A percentile compares a stretch with the other conserved stretches of the same genome.
Evolutionary conservation across 352 stramenopile genomes (phyloP).

Genomic region (Globisporangium mamillatum): DNA sequence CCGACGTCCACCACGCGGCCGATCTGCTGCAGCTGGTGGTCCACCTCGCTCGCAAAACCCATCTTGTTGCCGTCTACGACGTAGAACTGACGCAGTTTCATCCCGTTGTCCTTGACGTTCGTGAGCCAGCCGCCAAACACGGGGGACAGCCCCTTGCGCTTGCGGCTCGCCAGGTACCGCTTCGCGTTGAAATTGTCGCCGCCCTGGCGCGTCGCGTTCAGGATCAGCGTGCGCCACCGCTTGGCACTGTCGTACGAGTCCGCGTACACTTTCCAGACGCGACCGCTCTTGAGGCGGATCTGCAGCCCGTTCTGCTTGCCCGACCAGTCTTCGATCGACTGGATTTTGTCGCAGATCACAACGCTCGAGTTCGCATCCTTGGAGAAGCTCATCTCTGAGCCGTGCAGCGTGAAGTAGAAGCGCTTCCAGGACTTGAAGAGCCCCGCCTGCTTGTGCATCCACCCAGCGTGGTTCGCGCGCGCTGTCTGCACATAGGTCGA

Average conservation of each 20-base stretch:
- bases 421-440: conserved; percentile 84
- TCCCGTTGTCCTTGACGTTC: conserved; percentile 32
- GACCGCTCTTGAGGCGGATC: conserved; percentile 63
- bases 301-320: conserved; percentile 66
- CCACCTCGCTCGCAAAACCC: conserved; percentile 75
- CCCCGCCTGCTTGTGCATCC: conserved; percentile 72
- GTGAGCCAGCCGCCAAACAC: conserved; percentile 85
- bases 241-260: conserved; percentile 80
- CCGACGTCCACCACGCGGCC: conserved; percentile 61
- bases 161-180: conserved; percentile 61
- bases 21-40: conserved; percentile 69
- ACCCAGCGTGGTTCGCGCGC: conserved; percentile 71
- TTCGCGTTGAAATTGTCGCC: conserved; percentile 61
- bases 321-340: conserved; percentile 64
- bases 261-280: conserved; percentile 64
- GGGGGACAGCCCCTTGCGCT: conserved; percentile 59
- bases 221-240: conserved; percentile 68
- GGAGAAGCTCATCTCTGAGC: conserved; percentile 62
- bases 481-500: conserved; percentile 74
- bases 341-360: conserved; percentile 53
- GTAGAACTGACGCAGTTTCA: conserved; percentile 66
- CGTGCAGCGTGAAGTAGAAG: conserved; percentile 79
- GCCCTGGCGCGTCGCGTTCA: conserved; percentile 39
- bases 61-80: conserved; percentile 69
- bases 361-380: conserved; percentile 73